These are phyloP conservation scores for Paraleonurus japonicus DNA, from an alignment of 257 asterid species.

Conservation along the genomic window DNA sequence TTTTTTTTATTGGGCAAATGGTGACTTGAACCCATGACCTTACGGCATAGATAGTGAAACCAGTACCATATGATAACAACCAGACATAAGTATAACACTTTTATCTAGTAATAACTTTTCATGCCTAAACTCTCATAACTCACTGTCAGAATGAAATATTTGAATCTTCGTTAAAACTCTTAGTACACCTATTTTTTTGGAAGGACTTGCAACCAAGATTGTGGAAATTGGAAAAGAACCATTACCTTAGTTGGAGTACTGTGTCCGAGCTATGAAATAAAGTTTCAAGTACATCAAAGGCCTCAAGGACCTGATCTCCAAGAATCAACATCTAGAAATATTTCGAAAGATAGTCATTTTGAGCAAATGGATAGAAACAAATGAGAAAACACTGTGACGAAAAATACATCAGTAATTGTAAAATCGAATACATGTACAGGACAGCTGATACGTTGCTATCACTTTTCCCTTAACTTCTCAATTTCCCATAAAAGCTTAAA, in stretches of 20 bases:
- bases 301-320: slow-evolving; percentile 86
- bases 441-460: neutral
- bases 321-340: slow-evolving; percentile 66
- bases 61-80: neutral
- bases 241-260: slow-evolving; percentile 61
- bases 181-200: neutral
- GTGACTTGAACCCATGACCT: too few species aligned
- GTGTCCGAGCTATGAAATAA: slow-evolving; percentile 43
- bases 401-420: neutral
- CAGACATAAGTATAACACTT: neutral
- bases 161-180: neutral
- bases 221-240: slow-evolving; percentile 8
- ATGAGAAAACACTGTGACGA: neutral
- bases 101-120: neutral
- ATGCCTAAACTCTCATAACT: neutral
- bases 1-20: too few species aligned
- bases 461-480: neutral
- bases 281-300: slow-evolving; percentile 61
- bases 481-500: neutral
- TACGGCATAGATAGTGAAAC: too few species aligned
- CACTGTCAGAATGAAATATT: neutral
- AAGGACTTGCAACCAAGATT: slow-evolving; percentile 9
- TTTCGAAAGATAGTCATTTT: slow-evolving; percentile 12
- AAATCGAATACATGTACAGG: neutral
- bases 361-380: slow-evolving; percentile 21